Percentiles rank a stretch among this genome's conserved stretches.
Evolutionary conservation across 192 early-diverging fungal genomes (phyloP).

Genomic region (Entomortierella beljakovae): DNA sequence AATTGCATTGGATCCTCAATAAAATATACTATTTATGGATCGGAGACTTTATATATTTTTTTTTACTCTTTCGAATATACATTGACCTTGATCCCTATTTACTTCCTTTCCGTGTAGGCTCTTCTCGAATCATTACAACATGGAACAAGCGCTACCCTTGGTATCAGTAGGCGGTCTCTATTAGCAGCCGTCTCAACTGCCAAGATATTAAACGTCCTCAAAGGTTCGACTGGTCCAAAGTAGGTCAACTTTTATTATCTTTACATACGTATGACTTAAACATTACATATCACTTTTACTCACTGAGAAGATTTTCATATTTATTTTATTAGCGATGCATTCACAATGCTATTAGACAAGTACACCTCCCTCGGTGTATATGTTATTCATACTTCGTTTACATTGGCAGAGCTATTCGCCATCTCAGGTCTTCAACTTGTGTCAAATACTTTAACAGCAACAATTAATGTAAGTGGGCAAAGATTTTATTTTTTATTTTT

Average conservation of each 20-base stretch:
- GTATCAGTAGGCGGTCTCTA: constrained; percentile 64
- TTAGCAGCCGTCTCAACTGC: constrained; percentile 72
- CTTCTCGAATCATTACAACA: constrained; percentile 72
- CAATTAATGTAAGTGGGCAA: constrained; percentile 69
- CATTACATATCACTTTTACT: too few relatives aligned
- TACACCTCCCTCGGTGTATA: constrained; percentile 73
- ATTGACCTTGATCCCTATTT: neutral
- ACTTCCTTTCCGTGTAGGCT: constrained; percentile 24
- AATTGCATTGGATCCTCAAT: too few relatives aligned
- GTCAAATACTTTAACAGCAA: constrained; percentile 77
- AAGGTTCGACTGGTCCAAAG: constrained; percentile 35
- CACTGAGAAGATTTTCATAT: constrained; percentile 2
- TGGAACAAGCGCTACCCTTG: constrained; percentile 66
- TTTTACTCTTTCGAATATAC: too few relatives aligned
- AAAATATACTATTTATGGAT: too few relatives aligned
- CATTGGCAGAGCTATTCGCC: constrained; percentile 80
- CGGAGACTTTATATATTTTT: too few relatives aligned
- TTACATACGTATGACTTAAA: too few relatives aligned
- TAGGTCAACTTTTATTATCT: constrained; percentile 1
- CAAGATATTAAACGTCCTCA: constrained; percentile 65
- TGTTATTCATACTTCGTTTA: constrained; percentile 76
- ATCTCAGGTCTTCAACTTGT: constrained; percentile 84
- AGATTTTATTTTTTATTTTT: constrained; percentile 1
- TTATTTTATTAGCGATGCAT: constrained; percentile 53
- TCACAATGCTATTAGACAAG: constrained; percentile 68